Percentiles rank a stretch among this genome's conserved stretches.
Conservation (phyloP, 139 green algal species). For the Asterochloris erici region DNA sequence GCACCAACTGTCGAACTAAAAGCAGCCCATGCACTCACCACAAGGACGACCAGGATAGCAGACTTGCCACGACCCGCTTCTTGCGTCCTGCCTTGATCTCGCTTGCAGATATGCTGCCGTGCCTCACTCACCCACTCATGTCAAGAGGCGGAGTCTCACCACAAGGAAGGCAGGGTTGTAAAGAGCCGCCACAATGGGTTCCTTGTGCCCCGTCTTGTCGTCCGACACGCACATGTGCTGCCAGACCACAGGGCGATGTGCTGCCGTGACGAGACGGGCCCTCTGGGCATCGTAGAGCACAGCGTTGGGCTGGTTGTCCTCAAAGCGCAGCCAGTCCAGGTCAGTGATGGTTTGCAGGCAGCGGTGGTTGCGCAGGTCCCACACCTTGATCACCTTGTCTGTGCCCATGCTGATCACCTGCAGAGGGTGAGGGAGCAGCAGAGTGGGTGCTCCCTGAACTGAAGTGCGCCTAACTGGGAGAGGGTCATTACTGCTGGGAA, state of each 20-base stretch:
- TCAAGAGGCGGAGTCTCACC: slow-evolving; percentile 1
- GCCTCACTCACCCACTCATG: too few species aligned
- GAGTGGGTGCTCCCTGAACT: too few species aligned
- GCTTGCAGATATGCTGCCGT: too few species aligned
- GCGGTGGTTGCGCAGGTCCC: slow-evolving; percentile 77
- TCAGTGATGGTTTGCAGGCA: slow-evolving; percentile 72
- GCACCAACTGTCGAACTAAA: too few species aligned
- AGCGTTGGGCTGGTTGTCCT: slow-evolving; percentile 50
- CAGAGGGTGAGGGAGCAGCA: too few species aligned
- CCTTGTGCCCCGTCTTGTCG: slow-evolving; percentile 52
- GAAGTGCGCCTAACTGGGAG: too few species aligned
- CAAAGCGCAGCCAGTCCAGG: slow-evolving; percentile 58
- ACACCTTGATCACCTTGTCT: slow-evolving; percentile 76
- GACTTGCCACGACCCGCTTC: too few species aligned
- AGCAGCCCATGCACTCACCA: too few species aligned
- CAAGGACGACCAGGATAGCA: too few species aligned
- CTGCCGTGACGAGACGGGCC: slow-evolving; percentile 54
- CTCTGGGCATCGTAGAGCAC: slow-evolving; percentile 58
- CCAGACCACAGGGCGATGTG: slow-evolving; percentile 57
- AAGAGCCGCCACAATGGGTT: slow-evolving; percentile 33
- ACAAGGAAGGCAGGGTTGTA: slow-evolving; percentile 71
- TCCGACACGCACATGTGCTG: slow-evolving; percentile 52
- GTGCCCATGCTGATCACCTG: slow-evolving; percentile 57
- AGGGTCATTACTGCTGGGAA: too few species aligned
- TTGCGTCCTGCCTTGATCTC: too few species aligned